A percentile compares a stretch with the other conserved stretches of the same genome.
phyloP scores from a whole-genome alignment of 2,329 filamentous ascomycete species.

The Tolypocladium endophyticum region DNA sequence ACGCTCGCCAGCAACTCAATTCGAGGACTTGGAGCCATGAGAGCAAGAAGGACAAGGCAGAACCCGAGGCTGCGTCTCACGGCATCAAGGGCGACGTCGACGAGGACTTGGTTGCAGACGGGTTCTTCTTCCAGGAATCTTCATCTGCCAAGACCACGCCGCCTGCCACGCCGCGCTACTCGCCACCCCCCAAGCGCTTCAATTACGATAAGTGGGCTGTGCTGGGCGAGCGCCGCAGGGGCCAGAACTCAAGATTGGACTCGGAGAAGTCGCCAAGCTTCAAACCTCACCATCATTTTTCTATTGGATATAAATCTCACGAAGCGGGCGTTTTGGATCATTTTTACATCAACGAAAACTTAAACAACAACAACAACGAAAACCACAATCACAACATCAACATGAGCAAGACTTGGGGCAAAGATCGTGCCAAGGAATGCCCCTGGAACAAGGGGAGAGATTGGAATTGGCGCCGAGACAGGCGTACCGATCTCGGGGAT shows the following conservation, averaged over 20 bases:
- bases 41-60: slow-evolving; percentile 27
- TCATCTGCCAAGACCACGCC: slow-evolving; percentile 26
- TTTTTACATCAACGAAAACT: slow-evolving; percentile 26
- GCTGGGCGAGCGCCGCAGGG: slow-evolving; percentile 74
- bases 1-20: slow-evolving; percentile 54
- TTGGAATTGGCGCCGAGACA: slow-evolving; percentile 53
- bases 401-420: slow-evolving; percentile 16
- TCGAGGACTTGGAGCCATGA: slow-evolving; percentile 72
- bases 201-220: slow-evolving; percentile 78
- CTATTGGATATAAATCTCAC: slow-evolving; percentile 36
- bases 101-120: slow-evolving; percentile 55
- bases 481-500: slow-evolving; percentile 59
- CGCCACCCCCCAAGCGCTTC: slow-evolving; percentile 55
- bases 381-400: slow-evolving; percentile 12
- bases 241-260: slow-evolving; percentile 42
- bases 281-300: slow-evolving; percentile 37
- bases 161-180: slow-evolving; percentile 40
- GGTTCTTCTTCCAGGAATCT: slow-evolving; percentile 64
- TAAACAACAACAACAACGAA: slow-evolving; percentile 3
- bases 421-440: slow-evolving; percentile 40
- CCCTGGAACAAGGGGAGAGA: slow-evolving; percentile 49
- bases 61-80: slow-evolving; percentile 11
- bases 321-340: slow-evolving; percentile 39
- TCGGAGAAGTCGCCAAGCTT: slow-evolving; percentile 38
- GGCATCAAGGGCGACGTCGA: slow-evolving; percentile 42